phyloP scores from a whole-genome alignment of 2,329 filamentous ascomycete genomes.

The Pseudogymnoascus sp. region DNA sequence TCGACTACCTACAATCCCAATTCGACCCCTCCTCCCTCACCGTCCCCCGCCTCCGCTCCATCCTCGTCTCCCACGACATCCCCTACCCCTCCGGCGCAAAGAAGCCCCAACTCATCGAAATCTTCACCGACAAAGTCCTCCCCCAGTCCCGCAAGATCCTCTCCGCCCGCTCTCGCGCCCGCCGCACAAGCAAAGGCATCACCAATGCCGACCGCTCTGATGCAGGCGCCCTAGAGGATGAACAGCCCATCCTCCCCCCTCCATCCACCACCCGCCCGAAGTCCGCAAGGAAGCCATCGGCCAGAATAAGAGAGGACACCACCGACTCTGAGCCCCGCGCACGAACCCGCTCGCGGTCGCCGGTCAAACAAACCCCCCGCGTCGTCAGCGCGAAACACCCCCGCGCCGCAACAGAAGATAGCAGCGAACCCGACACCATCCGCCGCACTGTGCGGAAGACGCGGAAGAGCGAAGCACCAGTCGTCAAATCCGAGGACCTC shows the following conservation, averaged over 20 bases:
- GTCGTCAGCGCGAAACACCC: conserved; percentile 43
- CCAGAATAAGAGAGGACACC: conserved; percentile 40
- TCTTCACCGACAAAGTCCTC: conserved; percentile 71
- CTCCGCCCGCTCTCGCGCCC: conserved; percentile 64
- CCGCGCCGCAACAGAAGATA: conserved; percentile 39
- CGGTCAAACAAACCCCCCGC: conserved; percentile 47
- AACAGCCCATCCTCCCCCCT: conserved; percentile 40
- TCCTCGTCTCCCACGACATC: conserved; percentile 82
- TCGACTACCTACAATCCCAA: conserved; percentile 76
- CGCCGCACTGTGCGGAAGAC: conserved; percentile 41
- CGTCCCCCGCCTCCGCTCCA: conserved; percentile 79
- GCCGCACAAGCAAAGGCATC: conserved; percentile 83
- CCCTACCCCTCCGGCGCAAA: conserved; percentile 83
- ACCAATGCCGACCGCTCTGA: conserved; percentile 58
- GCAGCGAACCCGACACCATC: conserved; percentile 30
- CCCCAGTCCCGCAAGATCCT: conserved; percentile 73
- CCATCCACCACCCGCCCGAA: conserved; percentile 44
- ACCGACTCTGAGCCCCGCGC: conserved; percentile 38
- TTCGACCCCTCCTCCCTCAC: conserved; percentile 82
- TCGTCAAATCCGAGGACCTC: conserved; percentile 43
- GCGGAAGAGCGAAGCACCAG: conserved; percentile 39
- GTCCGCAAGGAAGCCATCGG: conserved; percentile 46
- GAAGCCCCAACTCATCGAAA: conserved; percentile 76
- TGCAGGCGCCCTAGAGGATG: conserved; percentile 51
- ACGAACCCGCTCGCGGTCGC: conserved; percentile 33